Base-by-base conservation (phyloP, 352 stramenopile genomes). In the Phytopythium oedochilum region DNA sequence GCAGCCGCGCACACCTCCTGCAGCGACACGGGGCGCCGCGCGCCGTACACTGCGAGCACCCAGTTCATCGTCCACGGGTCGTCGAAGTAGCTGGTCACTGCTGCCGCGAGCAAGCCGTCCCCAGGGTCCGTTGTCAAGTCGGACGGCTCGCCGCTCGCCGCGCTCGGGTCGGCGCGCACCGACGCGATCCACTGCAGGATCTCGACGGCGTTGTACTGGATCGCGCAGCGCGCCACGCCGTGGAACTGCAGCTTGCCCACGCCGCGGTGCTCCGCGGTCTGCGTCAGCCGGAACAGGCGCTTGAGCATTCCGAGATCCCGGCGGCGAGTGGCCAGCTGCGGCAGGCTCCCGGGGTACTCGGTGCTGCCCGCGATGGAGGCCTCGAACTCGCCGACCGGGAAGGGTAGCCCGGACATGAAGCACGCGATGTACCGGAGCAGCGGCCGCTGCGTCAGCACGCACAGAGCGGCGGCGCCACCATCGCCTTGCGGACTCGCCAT, bases 41-140 rank as follows among this genome's bases (percentile, higher is more conserved):
- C 17, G n/a, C 28, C 45, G 28, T 39, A 52, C 15, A n/a, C 7
- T 8, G 12, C 26, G 5, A 60, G 18, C 36, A 68, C 51, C 64
- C 64, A 68, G 6, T 68, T 28, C 47, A 71, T 40, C 1, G 64
- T 57, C 31, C 63, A 55, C 11, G 58, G 55, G 32, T 71, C 61
- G 48, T 71, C 64, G 35, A 68, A 71, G 53, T 71, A 71, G 60
- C 60, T 63, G 14, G 64, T 68, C 28, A 65, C 53, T 0, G 64
- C 64, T 3, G 45, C 47, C 1, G 29, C 34, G 26, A 71, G 64
- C 15, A 71, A 28, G 25, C 25, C 25, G 15, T n/a, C 15, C 12
- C 42, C 26, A 9, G 3, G 2, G 23, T 48, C 42, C 1, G 25
- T n/a, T n/a, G n/a, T 8, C 11, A 32, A 32, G 11, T 20, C 42